A percentile compares a stretch with the other conserved stretches of the same genome.
These are phyloP conservation scores for Fusarium sp. DNA, from an alignment of 2,329 filamentous ascomycete species.

Conservation along the genomic window DNA sequence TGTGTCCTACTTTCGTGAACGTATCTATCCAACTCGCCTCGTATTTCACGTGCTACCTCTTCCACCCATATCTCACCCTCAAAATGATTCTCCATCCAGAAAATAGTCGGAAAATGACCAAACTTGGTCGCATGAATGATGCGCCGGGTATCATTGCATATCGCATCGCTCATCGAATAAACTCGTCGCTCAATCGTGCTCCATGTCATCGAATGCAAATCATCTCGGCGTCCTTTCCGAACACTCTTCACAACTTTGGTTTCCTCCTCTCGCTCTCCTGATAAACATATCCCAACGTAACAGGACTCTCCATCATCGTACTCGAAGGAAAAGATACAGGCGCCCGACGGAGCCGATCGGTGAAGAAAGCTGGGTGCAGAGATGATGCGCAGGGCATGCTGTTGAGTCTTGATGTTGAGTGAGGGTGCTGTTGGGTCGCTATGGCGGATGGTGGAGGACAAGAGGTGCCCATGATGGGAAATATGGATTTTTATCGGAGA, in stretches of 20 bases:
- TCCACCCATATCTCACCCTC: neutral
- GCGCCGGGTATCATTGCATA: slow-evolving; percentile 9
- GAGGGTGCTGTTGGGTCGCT: slow-evolving; percentile 22
- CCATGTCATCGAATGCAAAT: neutral
- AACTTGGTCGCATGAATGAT: neutral
- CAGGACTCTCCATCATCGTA: slow-evolving; percentile 56
- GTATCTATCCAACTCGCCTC: neutral
- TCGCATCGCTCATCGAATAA: neutral
- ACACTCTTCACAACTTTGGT: slow-evolving; percentile 51
- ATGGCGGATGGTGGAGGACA: slow-evolving; percentile 23
- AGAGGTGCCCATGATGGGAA: slow-evolving; percentile 26
- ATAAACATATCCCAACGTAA: slow-evolving; percentile 72
- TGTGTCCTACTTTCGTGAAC: slow-evolving; percentile 7
- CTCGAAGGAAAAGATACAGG: slow-evolving; percentile 53
- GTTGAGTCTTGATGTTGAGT: slow-evolving; percentile 13
- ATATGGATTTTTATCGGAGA: neutral
- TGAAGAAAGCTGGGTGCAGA: slow-evolving; percentile 83
- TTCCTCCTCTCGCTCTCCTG: slow-evolving; percentile 55
- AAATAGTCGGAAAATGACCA: neutral
- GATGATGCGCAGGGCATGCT: slow-evolving; percentile 59
- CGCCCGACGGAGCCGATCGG: slow-evolving; percentile 68
- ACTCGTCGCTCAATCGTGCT: neutral
- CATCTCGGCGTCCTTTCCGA: slow-evolving; percentile 4
- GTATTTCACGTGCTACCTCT: neutral
- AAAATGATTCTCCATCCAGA: neutral